phyloP scores from a whole-genome alignment of 345 rosid genomes.

The Ricinus communis region DNA sequence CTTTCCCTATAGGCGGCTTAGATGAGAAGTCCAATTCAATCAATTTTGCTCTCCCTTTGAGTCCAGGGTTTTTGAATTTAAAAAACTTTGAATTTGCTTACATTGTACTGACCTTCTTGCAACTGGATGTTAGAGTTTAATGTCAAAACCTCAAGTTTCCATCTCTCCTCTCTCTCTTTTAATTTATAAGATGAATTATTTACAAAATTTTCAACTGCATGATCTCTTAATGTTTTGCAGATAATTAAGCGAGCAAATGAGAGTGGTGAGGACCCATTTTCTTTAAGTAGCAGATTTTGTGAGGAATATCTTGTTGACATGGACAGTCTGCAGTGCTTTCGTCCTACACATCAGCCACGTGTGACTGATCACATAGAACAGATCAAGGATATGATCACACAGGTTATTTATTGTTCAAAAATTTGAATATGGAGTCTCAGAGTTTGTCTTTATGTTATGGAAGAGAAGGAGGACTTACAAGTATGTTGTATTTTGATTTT shows the following conservation, averaged over 20 bases:
- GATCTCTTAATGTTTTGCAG: slow-evolving; percentile 43
- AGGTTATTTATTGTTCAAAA: slow-evolving; percentile 31
- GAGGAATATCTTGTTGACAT: slow-evolving; percentile 75
- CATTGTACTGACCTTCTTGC: no score
- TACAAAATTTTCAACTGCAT: no score
- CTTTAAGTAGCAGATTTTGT: slow-evolving; percentile 64
- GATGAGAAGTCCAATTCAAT: no score
- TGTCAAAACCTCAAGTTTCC: no score
- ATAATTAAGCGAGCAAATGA: slow-evolving; percentile 76
- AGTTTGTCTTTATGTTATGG: background rate
- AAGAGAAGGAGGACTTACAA: no score
- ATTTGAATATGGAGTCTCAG: background rate
- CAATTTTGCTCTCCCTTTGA: no score
- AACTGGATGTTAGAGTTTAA: no score
- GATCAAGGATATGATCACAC: slow-evolving; percentile 66
- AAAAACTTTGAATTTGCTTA: no score
- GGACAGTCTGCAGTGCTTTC: slow-evolving; percentile 71
- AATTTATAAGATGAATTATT: no score
- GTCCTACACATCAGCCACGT: slow-evolving; percentile 76
- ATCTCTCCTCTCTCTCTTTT: no score
- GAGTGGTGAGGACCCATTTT: slow-evolving; percentile 50
- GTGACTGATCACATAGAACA: slow-evolving; percentile 77
- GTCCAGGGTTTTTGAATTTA: no score
- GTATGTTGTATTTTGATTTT: background rate
- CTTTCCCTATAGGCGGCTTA: no score